phyloP scores from a whole-genome alignment of 805 yeast genomes.

The Candida schatavii region DNA sequence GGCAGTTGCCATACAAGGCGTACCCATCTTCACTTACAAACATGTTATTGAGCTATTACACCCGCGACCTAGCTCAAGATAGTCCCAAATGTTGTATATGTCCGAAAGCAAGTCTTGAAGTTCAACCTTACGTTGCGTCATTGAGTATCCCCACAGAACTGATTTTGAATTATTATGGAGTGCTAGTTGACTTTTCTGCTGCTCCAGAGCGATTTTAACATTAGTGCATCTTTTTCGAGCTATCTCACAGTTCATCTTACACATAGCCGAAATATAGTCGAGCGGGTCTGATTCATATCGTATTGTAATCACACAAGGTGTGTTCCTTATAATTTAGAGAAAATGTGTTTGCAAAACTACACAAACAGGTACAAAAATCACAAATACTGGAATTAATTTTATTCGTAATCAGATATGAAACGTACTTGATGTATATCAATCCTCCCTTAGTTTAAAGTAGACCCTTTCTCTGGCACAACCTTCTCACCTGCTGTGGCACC shows the following conservation, averaged over 20 bases:
- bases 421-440: too few species aligned
- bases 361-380: too few species aligned
- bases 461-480: too few species aligned
- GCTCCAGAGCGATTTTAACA: neutral
- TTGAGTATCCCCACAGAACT: neutral
- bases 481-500: neutral
- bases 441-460: too few species aligned
- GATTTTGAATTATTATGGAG: neutral
- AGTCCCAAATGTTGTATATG: neutral
- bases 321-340: too few species aligned
- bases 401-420: too few species aligned
- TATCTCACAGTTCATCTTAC: too few species aligned
- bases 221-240: neutral
- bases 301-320: too few species aligned
- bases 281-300: too few species aligned
- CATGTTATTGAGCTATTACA: neutral
- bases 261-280: too few species aligned
- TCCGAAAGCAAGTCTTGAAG: constrained; percentile 2
- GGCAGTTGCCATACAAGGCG: neutral
- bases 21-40: neutral
- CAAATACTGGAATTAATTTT: too few species aligned
- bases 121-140: neutral
- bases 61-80: neutral
- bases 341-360: too few species aligned
- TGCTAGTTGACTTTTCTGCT: neutral